phyloP scores from a whole-genome alignment of 306 rosid species.

The Sesbania bispinosa region DNA sequence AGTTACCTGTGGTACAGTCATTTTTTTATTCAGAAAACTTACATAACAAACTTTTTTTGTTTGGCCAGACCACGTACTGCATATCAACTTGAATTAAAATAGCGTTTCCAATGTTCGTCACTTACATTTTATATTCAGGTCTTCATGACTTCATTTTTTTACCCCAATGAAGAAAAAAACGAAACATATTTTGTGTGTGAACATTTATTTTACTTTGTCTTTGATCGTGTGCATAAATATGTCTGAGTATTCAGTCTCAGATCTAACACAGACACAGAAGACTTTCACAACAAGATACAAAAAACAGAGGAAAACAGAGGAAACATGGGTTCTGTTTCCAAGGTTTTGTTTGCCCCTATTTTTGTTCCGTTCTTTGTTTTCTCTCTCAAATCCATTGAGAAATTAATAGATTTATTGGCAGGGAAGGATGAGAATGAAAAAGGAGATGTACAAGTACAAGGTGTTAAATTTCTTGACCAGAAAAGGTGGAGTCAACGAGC shows the following conservation, averaged over 20 bases:
- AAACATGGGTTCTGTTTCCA: constrained; percentile 19
- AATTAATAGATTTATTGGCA: background rate
- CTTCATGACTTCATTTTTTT: background rate
- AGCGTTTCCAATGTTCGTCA: background rate
- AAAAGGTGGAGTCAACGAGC: constrained; percentile 47
- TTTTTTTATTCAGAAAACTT: background rate
- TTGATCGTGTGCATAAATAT: background rate
- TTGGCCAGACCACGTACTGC: background rate
- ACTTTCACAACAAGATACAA: background rate
- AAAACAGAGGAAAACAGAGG: background rate
- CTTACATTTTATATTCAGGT: constrained; percentile 11
- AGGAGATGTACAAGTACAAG: constrained; percentile 37
- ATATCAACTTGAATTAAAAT: background rate
- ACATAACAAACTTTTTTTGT: background rate
- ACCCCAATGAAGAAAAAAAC: background rate
- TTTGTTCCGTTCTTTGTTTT: background rate
- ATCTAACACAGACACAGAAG: background rate
- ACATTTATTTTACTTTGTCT: background rate
- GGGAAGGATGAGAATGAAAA: background rate
- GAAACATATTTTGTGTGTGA: background rate
- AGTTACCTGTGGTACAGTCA: background rate
- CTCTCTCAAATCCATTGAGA: background rate
- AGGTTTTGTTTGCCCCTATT: too few relatives aligned
- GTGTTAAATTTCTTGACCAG: constrained; percentile 45
- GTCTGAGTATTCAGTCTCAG: background rate